Conservation (phyloP, 148 eudicot species). For the Gaultheria prostrata region DNA sequence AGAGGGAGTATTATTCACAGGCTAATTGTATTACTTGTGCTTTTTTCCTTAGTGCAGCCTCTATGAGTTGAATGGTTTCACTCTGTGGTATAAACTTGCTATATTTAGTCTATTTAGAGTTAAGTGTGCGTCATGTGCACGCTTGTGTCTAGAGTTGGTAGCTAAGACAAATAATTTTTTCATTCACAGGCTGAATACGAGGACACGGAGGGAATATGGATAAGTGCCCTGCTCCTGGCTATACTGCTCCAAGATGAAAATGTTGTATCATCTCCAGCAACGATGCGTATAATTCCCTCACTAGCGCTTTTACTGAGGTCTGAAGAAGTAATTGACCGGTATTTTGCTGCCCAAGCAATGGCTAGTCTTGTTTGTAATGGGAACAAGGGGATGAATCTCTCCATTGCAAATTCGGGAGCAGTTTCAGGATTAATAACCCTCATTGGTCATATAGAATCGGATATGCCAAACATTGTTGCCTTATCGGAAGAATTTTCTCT, state of each 20-base stretch:
- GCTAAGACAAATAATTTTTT: conserved; percentile 12
- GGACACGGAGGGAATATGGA: conserved; percentile 78
- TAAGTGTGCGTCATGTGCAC: neutral
- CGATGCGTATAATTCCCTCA: conserved; percentile 53
- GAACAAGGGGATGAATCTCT: conserved; percentile 49
- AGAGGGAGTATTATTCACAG: no score
- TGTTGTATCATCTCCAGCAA: conserved; percentile 48
- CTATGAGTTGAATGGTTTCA: neutral
- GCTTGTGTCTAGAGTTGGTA: neutral
- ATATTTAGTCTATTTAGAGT: neutral
- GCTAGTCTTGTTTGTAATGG: conserved; percentile 67
- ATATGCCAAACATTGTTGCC: conserved; percentile 63
- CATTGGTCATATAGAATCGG: conserved; percentile 61
- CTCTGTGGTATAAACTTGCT: neutral
- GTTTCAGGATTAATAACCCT: conserved; percentile 52
- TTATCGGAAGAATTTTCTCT: conserved; percentile 68
- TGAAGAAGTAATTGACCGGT: conserved; percentile 62
- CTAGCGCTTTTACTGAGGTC: conserved; percentile 63
- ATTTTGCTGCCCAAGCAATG: conserved; percentile 80
- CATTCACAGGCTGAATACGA: conserved; percentile 59
- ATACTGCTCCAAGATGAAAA: conserved; percentile 64
- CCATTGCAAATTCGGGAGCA: conserved; percentile 78
- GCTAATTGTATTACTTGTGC: neutral
- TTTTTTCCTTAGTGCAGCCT: neutral
- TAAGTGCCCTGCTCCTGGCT: conserved; percentile 65